Base-by-base conservation (phyloP, 2,329 filamentous ascomycete species). In the Mariannaea sp. region DNA sequence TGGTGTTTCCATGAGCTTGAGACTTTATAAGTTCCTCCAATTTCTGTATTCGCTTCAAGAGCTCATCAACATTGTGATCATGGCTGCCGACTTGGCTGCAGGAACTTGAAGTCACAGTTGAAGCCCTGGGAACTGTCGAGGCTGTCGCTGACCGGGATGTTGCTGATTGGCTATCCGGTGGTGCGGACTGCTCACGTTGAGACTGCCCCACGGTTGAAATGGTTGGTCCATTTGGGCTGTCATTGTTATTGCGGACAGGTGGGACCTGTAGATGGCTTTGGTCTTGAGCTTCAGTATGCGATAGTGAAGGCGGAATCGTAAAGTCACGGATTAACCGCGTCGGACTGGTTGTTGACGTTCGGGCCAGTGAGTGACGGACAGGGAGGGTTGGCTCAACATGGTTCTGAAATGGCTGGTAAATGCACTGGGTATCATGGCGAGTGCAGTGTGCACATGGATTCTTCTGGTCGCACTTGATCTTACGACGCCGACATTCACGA, bases 401-500 rank as follows among this genome's bases (percentile, higher is more conserved):
- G n/a, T 20, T 20, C 20, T 19, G 16, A 29, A 22, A 42, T 4
- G 29, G 6, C 16, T 35, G 35, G 13, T 42, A 53, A 3, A 7
- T 38, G 26, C 50, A 53, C 20, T 43, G 30, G 33, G 22, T 14
- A 3, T 53, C 44, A 12, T 40, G 14, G 3, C 33, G 16, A 2
- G 38, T 27, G 26, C 50, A 53, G 12, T 53, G 50, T 10, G 30
- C 32, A 12, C 50, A 53, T 14, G 50, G 50, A 9, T 49, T 12
- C 2, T 32, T 27, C 8, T 39, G 38, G n/a, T 53, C 50, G n/a
- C 50, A 53, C 12, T 44, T 53, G 26, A 53, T 53, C 44, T 53
- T 53, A n/a, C 50, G 50, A 6, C 49, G 49, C 10, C 49, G 42
- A 12, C 49, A 53, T 24, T 42, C 49, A 10, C 29, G 16, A 13